Base-by-base conservation (phyloP, 306 rosid species). In the Lathyrus tuberosus region DNA sequence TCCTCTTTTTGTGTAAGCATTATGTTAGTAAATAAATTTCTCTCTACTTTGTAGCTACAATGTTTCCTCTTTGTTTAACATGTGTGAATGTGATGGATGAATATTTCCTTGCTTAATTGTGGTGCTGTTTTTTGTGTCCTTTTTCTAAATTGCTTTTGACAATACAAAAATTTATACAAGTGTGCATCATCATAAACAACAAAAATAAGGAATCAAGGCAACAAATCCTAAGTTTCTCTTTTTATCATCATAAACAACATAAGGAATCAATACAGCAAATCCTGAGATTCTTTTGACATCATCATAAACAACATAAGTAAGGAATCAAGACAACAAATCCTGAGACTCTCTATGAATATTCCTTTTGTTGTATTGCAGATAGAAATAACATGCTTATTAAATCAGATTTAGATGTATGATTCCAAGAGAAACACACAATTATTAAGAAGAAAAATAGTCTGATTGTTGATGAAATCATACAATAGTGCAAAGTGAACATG, bases 1-100 rank as follows among this genome's bases (percentile, higher is more conserved):
- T 62, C 48, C 2, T 59, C 68, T 74, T 49, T 69, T 70, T 44
- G 74, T 70, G 77, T 70, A 73, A 44, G 60, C 74, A 70, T 69
- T 44, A 46, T 82, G 42, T 56, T 61, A 67, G 59, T 62, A 62
- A 82, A 71, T 47, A 28, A 57, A 57, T 20, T 11, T 24, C 8
- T 22, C 62, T 71, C 41, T 66, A 35, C 6, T 43, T 53, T 65
- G 75, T 35, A 75, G 42, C 73, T 53, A 49, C 15, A 52, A 8
- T 52, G 31, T 52, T 26, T 65, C 43, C 42, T 42, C 62, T 24
- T 44, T 13, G 20, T 30, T 30, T 74, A 24, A 65, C 41, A 71
- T 48, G 17, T 58, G 61, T 44, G n/a, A 60, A 60, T 31, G 48
- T 37, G 17, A 16, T 74, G 65, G 22, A 10, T 37, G 46, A 58